Base-by-base conservation (phyloP, 2,329 filamentous ascomycete genomes). In the Aspergillus jensenii region DNA sequence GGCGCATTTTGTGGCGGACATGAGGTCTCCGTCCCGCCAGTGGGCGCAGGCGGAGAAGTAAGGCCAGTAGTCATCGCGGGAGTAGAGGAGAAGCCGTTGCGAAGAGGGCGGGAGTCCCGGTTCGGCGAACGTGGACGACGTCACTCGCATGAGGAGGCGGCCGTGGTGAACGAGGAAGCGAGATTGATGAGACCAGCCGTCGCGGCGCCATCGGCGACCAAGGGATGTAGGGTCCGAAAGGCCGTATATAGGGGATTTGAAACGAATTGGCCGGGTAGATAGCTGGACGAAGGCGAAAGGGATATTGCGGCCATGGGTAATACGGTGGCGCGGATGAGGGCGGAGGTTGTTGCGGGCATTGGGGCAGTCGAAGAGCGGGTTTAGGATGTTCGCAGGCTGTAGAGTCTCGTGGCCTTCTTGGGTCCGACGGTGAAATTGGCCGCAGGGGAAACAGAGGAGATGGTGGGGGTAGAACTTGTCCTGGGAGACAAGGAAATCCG, bases 11-110 rank as follows among this genome's bases (percentile, higher is more conserved):
- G 83, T 84, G 35, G 83, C 73, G 15, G 81, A 77, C 76, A 85
- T 86, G 15, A 88, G 73, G 37, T 84, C 76, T 17, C 85, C 85
- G 60, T 87, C 82, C 17, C 80, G 78, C 85, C 85, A 88, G 68
- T 88, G 85, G 2, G 82, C 78, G 63, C 85, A 88, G 1, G 80
- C 82, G 11, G 82, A 85, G 71, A 87, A 87, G 67, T 83, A 87
- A 0, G 85, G 85, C 53, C 76, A 81, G 70, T 85, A 87, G 64
- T 87, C 84, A 52, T 84, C 81, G 57, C 82, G 79, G 31, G 79
- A 83, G 71, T 84, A 87, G 2, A 87, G 77, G 2, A 87, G 75
- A 55, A 85, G 74, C 2, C 85, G 81, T 62, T 82, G 76, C 4
- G 76, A 78, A 4, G 80, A 81, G 6, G 78, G 74, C 0, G 83